Evolutionary conservation across 164 flowering plant species (phyloP), one percentile per base, ranked within the genome.

Genomic region (Piper betle): DNA sequence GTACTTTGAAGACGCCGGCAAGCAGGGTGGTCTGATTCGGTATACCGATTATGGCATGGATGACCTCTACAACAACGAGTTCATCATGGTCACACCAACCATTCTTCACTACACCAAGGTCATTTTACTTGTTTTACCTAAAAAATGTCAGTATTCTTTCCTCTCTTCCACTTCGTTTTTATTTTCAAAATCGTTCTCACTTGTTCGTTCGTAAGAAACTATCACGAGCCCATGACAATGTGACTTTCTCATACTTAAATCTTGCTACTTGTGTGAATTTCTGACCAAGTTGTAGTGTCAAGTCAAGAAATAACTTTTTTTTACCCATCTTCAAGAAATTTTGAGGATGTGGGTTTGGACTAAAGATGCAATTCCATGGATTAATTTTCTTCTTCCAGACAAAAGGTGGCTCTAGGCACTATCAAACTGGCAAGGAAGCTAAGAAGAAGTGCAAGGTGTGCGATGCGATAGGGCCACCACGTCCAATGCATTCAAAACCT

Each of bases 1-100:
- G 80, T 84, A 81, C 40, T 84, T 84, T 42, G 90, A 84, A 59
- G 75, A 87, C 3, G 85, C 87, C 33, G 33, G 33, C 0, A 72
- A 80, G 56, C 85, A 81, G 37, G 81, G 84, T 38, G 82, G 84
- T 20, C 62, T 81, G 59, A 57, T 76, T 42, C 73, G 77, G 2
- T 67, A 76, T 59, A 72, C 71, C 43, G 78, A 85, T 50, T 73
- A 70, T 9, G 79, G 76, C n/a, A 80, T 77, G 1, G 65, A 33
- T 15, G 64, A 84, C 66, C 66, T 59, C 55, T 53, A 13, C 20
- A 53, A 68, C 68, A 39, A 71, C 77, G 39, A 73, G 80, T 55
- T 72, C 79, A 11, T 71, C 73, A 40, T 75, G 46, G 46, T 71
- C 60, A 77, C 79, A 1, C 72, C 60, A 69, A 71, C 82, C 64